Evolutionary conservation across 2,329 filamentous ascomycete species (phyloP), one percentile per base, ranked within the genome.

Genomic region (Cadophora gregata): DNA sequence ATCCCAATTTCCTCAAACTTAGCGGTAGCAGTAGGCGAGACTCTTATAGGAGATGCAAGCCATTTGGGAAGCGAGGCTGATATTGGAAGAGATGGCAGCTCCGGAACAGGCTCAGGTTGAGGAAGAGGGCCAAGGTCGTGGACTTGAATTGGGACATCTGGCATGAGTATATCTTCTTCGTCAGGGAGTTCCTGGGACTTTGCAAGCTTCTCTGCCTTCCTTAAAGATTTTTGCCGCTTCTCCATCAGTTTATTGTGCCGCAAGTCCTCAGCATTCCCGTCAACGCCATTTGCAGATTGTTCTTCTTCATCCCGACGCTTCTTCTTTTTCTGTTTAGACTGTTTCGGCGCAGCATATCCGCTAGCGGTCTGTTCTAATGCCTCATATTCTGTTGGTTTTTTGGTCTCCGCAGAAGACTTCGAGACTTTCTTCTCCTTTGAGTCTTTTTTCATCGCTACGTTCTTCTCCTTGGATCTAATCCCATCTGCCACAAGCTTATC

Each of bases 121-220:
- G 93, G 93, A 24, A 97, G 82, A 7, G 93, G 93, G 64, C 91
- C 88, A 0, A 98, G 82, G 25, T 92, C 93, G 76, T 93, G 89
- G 3, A 89, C 77, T 73, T 87, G 84, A 14, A 73, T 69, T 64
- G 76, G 73, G 72, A 76, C 58, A 69, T 74, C 62, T 70, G 71
- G n/a, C 65, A 70, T 72, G 25, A 76, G 19, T 8, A 24, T 70
- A 48, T 80, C 78, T 70, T 73, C 59, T 27, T 68, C 59, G 50
- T 31, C 6, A 12, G 69, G 71, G 19, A 78, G 76, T 56, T 72
- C 71, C 33, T 79, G 77, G 0, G 75, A 71, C n/a, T 76, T 73
- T 3, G 79, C 77, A 12, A 80, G 72, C 64, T 81, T 81, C 51
- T 82, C 78, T 3, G 82, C 79, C 66, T 82, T 78, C 67, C 82